A percentile compares a stretch with the other conserved stretches of the same genome.
Conservation (phyloP, 148 eudicot species). For the Rhododendron kiyosumense region DNA sequence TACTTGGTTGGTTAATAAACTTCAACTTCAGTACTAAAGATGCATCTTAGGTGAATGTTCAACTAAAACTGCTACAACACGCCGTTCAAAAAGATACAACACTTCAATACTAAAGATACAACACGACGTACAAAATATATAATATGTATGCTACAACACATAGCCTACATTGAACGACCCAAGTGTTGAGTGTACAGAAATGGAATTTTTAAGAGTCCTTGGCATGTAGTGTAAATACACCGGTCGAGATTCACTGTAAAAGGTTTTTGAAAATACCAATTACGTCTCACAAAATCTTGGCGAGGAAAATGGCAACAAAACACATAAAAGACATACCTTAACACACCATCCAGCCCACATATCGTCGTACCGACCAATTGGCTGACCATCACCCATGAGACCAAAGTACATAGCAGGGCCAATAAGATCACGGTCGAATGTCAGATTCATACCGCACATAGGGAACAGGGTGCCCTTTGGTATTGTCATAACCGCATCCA, state of each 20-base stretch:
- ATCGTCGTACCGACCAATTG: slow-evolving; percentile 66
- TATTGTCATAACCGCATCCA: slow-evolving; percentile 55
- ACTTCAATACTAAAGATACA: background rate
- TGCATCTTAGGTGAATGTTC: background rate
- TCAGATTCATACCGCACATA: slow-evolving; percentile 72
- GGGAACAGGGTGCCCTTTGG: slow-evolving; percentile 63
- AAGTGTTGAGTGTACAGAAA: background rate
- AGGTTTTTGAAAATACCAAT: background rate
- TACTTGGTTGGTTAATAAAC: background rate
- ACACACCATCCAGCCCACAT: slow-evolving; percentile 75
- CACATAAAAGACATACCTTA: slow-evolving; percentile 25
- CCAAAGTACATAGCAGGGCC: slow-evolving; percentile 74
- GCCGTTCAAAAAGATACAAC: too few relatives aligned
- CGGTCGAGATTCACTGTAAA: background rate
- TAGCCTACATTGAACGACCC: background rate
- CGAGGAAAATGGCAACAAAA: background rate
- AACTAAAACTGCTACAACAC: background rate
- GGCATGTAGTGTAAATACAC: background rate
- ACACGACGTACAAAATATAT: too few relatives aligned
- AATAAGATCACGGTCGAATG: slow-evolving; percentile 57
- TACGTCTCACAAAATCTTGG: background rate
- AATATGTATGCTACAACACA: too few relatives aligned
- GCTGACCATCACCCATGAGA: slow-evolving; percentile 74
- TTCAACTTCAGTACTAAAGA: background rate
- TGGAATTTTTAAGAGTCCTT: background rate